Conservation (phyloP, 1,284 basidiomycete genomes). For the Boletus sp. region DNA sequence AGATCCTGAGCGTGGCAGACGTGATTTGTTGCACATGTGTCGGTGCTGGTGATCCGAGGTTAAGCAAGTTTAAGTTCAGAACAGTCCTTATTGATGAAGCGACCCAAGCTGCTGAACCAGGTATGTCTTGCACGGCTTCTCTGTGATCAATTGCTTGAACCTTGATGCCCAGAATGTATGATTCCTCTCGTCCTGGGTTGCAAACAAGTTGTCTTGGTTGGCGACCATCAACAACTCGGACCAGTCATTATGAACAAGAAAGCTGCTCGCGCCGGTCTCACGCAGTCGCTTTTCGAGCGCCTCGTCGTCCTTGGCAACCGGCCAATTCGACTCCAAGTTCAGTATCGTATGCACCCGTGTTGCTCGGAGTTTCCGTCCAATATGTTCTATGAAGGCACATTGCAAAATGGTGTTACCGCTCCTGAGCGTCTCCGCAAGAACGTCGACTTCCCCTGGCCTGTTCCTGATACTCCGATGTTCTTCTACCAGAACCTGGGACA, state of each 20-base stretch:
- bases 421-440: slow-evolving; percentile 96
- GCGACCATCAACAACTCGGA: slow-evolving; percentile 97
- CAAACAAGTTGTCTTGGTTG: slow-evolving; percentile 98
- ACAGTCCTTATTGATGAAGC: slow-evolving; percentile 99
- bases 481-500: slow-evolving; percentile 99
- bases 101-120: slow-evolving; percentile 96
- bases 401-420: slow-evolving; percentile 99
- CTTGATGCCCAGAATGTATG: slow-evolving; percentile 80
- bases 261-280: slow-evolving; percentile 94
- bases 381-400: slow-evolving; percentile 99
- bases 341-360: slow-evolving; percentile 99
- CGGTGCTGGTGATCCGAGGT: slow-evolving; percentile 92
- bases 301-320: slow-evolving; percentile 94
- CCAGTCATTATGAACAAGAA: slow-evolving; percentile 99
- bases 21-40: slow-evolving; percentile 99
- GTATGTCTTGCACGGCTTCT: slow-evolving; percentile 46
- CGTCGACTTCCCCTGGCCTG: slow-evolving; percentile 99
- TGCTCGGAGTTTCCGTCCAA: slow-evolving; percentile 99
- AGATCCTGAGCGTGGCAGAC: slow-evolving; percentile 93
- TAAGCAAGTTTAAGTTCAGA: slow-evolving; percentile 97
- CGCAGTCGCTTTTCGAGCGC: slow-evolving; percentile 97
- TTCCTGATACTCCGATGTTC: slow-evolving; percentile 98
- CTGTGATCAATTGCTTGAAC: slow-evolving; percentile 6
- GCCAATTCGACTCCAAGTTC: slow-evolving; percentile 97
- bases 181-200: slow-evolving; percentile 98